Conservation (phyloP, 768 basidiomycete genomes). For the Calocybe indica region DNA sequence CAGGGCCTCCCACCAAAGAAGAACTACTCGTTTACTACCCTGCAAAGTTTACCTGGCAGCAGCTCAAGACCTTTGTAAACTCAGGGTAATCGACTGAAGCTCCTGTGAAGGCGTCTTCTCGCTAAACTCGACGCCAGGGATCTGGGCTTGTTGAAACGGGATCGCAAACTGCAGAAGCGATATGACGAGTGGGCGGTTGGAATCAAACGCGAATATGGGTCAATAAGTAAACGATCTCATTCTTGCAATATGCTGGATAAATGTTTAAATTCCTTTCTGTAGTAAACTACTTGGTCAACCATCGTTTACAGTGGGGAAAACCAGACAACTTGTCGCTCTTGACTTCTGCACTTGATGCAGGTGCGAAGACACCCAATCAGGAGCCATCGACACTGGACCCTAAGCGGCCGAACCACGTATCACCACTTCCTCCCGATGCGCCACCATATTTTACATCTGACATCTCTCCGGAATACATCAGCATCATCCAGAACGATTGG, state of each 20-base stretch:
- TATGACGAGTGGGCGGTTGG: constrained; percentile 56
- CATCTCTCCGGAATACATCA: constrained; percentile 52
- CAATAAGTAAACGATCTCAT: constrained; percentile 38
- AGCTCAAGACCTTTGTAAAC: constrained; percentile 73
- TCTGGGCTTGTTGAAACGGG: constrained; percentile 73
- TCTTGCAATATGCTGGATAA: too few species aligned
- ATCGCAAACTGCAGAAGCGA: constrained; percentile 59
- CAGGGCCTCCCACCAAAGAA: constrained; percentile 63
- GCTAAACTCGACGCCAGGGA: constrained; percentile 42
- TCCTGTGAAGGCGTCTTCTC: not conserved
- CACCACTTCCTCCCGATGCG: constrained; percentile 25
- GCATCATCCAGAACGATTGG: constrained; percentile 82
- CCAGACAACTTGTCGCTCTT: constrained; percentile 61
- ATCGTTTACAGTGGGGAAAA: constrained; percentile 73
- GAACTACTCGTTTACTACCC: constrained; percentile 69
- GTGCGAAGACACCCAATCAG: constrained; percentile 5
- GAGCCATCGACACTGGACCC: not conserved
- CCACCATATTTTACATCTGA: constrained; percentile 64
- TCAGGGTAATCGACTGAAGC: constrained; percentile 50
- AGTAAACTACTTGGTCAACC: constrained; percentile 70
- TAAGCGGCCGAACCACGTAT: constrained; percentile 11
- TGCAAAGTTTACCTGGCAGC: constrained; percentile 67
- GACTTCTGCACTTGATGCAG: constrained; percentile 41
- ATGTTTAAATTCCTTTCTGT: not conserved
- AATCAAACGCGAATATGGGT: constrained; percentile 57